Percentiles rank a stretch among this genome's conserved stretches.
Evolutionary conservation across 441 rosid species (phyloP).

Genomic region (Corymbia calophylla): DNA sequence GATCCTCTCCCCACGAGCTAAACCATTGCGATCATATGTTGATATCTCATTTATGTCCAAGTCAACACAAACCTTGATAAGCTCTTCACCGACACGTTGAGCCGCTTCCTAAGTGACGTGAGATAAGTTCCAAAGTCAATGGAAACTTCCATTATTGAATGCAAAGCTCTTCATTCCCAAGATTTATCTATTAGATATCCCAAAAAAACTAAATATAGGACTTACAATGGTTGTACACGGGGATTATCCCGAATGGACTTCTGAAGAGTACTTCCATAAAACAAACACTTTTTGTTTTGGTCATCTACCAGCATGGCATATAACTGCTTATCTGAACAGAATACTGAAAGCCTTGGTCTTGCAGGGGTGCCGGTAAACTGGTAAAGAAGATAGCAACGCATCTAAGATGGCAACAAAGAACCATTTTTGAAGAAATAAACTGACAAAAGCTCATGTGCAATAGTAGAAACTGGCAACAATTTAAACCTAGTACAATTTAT

Average conservation of each 20-base stretch:
- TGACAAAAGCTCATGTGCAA: not conserved
- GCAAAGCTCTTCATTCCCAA: not conserved
- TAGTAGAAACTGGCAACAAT: not conserved
- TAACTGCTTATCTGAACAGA: conserved; percentile 82
- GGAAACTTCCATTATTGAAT: not conserved
- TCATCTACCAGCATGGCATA: conserved; percentile 92
- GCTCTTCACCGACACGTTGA: conserved; percentile 68
- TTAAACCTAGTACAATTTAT: not conserved
- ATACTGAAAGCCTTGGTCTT: conserved; percentile 82
- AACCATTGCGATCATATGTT: conserved; percentile 70
- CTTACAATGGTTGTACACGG: conserved; percentile 53
- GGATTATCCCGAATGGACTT: conserved; percentile 57
- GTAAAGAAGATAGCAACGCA: not conserved
- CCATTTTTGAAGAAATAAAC: not conserved
- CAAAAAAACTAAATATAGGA: not conserved
- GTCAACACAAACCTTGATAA: conserved; percentile 51
- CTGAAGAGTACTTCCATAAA: conserved; percentile 79
- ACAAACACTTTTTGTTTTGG: conserved; percentile 64
- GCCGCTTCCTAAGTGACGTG: conserved; percentile 58
- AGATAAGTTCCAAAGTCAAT: not conserved
- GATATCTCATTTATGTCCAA: conserved; percentile 69
- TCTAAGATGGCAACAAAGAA: not conserved
- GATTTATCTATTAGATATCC: not conserved
- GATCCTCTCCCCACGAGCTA: conserved; percentile 60
- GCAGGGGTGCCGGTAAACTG: conserved; percentile 74